These are phyloP conservation scores for Reticulascus tulasneorum DNA, from an alignment of 2,329 filamentous ascomycete genomes.

Conservation along the genomic window DNA sequence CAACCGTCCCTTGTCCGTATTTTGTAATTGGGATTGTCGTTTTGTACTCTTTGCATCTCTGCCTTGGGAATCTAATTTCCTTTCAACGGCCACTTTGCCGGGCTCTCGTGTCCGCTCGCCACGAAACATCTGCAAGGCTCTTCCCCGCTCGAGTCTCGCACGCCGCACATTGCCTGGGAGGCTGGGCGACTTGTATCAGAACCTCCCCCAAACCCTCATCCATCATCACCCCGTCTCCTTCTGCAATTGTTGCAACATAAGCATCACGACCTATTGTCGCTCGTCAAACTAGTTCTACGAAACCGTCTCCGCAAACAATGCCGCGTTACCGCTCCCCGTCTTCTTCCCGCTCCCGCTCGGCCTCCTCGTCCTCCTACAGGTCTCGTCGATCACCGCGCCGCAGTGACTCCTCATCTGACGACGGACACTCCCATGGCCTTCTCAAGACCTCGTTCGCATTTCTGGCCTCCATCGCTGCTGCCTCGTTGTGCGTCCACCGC, in stretches of 20 bases:
- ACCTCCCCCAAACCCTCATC: neutral
- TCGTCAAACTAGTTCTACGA: neutral
- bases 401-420: slow-evolving; percentile 3
- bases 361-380: slow-evolving; percentile 9
- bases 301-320: neutral
- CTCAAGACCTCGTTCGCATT: slow-evolving; percentile 28
- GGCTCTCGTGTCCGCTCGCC: no score
- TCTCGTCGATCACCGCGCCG: slow-evolving; percentile 9
- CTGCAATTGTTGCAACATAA: no score
- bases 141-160: no score
- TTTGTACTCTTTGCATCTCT: no score
- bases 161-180: no score
- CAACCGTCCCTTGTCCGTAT: no score
- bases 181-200: no score
- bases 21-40: no score
- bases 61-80: no score
- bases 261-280: no score
- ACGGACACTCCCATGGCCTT: slow-evolving; percentile 10
- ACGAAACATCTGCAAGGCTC: no score
- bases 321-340: slow-evolving; percentile 16
- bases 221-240: neutral
- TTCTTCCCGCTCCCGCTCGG: slow-evolving; percentile 17
- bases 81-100: no score
- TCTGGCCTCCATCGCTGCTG: slow-evolving; percentile 30
- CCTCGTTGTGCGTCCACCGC: slow-evolving; percentile 28